Percentiles rank a stretch among this genome's conserved stretches.
Evolutionary conservation across 2,329 filamentous ascomycete genomes (phyloP).

Genomic region (Neonectria coccinea): DNA sequence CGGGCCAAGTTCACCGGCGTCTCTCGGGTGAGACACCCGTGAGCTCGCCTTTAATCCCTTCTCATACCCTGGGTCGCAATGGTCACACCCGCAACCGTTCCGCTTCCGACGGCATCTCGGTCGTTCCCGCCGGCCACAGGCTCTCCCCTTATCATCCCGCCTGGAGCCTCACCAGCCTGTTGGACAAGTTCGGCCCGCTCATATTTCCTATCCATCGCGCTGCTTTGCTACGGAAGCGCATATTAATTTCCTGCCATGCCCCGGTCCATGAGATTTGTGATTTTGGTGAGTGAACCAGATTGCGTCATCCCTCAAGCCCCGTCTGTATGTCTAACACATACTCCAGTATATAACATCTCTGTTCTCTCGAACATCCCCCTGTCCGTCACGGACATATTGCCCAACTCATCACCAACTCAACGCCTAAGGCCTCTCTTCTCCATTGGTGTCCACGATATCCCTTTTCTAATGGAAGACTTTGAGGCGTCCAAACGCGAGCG

Average conservation of each 20-base stretch:
- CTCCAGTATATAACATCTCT: constrained; percentile 90
- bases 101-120: constrained; percentile 69
- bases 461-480: constrained; percentile 75
- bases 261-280: constrained; percentile 89
- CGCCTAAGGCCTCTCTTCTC: constrained; percentile 88
- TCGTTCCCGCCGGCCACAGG: constrained; percentile 71
- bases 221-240: constrained; percentile 85
- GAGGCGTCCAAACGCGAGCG: constrained; percentile 57
- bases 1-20: constrained; percentile 49
- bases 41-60: constrained; percentile 60
- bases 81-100: constrained; percentile 69
- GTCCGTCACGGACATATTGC: constrained; percentile 77
- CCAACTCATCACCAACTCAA: constrained; percentile 69
- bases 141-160: constrained; percentile 87
- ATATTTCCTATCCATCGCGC: constrained; percentile 93
- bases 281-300: constrained; percentile 72
- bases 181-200: constrained; percentile 89
- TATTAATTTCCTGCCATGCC: constrained; percentile 86
- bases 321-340: constrained; percentile 36
- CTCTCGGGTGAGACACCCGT: constrained; percentile 61
- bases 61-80: constrained; percentile 50
- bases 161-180: constrained; percentile 79
- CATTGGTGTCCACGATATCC: constrained; percentile 92
- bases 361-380: constrained; percentile 89
- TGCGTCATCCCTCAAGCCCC: neutral